phyloP scores from a whole-genome alignment of 2,329 filamentous ascomycete genomes.

The Fusarium oligoseptatum region DNA sequence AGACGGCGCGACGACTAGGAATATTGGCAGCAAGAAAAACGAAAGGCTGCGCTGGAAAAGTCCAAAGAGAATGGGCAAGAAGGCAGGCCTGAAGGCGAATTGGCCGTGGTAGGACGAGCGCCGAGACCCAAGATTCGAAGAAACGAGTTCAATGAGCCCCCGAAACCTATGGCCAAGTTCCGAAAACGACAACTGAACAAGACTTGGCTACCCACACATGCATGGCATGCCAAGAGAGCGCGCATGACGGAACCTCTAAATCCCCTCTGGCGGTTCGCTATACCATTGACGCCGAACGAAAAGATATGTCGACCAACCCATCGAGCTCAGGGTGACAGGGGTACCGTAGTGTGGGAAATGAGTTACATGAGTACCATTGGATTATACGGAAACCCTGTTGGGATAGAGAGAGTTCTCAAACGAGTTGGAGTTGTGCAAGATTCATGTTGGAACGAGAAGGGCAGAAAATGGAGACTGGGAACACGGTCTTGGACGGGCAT shows the following conservation, averaged over 20 bases:
- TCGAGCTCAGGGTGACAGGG: slow-evolving; percentile 79
- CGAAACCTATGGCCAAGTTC: slow-evolving; percentile 73
- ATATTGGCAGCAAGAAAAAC: slow-evolving; percentile 71
- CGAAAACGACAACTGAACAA: slow-evolving; percentile 89
- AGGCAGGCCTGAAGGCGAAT: slow-evolving; percentile 18
- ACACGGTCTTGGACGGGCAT: slow-evolving; percentile 63
- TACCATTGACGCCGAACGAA: slow-evolving; percentile 87
- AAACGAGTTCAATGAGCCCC: slow-evolving; percentile 74
- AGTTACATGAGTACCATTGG: slow-evolving; percentile 93
- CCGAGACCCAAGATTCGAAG: slow-evolving; percentile 77
- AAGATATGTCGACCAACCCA: slow-evolving; percentile 93
- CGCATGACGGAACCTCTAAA: slow-evolving; percentile 85
- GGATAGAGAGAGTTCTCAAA: slow-evolving; percentile 75
- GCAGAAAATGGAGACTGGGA: slow-evolving; percentile 77
- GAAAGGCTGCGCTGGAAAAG: slow-evolving; percentile 56
- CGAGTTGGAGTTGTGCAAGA: slow-evolving; percentile 73
- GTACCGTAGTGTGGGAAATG: slow-evolving; percentile 90
- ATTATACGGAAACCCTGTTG: slow-evolving; percentile 75
- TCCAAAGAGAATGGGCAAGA: slow-evolving; percentile 41
- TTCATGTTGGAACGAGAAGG: slow-evolving; percentile 72
- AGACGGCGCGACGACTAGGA: slow-evolving; percentile 80
- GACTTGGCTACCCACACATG: slow-evolving; percentile 93
- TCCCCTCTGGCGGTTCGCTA: slow-evolving; percentile 89
- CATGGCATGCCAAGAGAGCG: slow-evolving; percentile 93
- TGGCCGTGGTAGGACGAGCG: slow-evolving; percentile 39